phyloP scores from a whole-genome alignment of 306 rosid species.

The Castanospermum australe region DNA sequence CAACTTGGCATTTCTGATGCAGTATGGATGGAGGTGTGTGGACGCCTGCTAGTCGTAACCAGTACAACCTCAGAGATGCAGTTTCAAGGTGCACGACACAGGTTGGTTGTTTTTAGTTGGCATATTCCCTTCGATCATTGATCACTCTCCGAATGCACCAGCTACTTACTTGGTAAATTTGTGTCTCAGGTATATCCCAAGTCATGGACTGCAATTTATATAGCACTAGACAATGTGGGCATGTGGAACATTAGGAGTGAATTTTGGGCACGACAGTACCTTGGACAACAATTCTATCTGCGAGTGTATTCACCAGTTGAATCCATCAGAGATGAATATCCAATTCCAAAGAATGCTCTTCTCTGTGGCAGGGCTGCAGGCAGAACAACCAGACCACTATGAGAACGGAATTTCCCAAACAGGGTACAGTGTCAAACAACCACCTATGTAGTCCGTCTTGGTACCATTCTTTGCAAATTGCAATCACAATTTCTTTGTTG shows the following conservation, averaged over 20 bases:
- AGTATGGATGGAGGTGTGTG: slow-evolving; percentile 92
- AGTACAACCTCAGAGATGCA: slow-evolving; percentile 85
- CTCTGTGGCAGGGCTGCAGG: slow-evolving; percentile 80
- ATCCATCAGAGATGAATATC: slow-evolving; percentile 75
- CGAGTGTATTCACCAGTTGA: slow-evolving; percentile 74
- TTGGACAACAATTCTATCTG: slow-evolving; percentile 89
- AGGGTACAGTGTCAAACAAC: not conserved
- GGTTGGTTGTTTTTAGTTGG: slow-evolving; percentile 37
- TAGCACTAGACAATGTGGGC: slow-evolving; percentile 86
- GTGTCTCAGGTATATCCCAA: slow-evolving; percentile 74
- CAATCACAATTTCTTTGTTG: slow-evolving; percentile 14
- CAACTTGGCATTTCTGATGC: slow-evolving; percentile 20
- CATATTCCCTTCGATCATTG: not conserved
- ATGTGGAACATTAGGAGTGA: slow-evolving; percentile 91
- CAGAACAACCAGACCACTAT: slow-evolving; percentile 37
- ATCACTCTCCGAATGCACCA: not conserved
- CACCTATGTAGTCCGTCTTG: not conserved
- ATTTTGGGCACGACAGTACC: slow-evolving; percentile 89
- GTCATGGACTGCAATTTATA: slow-evolving; percentile 93
- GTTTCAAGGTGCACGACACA: slow-evolving; percentile 82
- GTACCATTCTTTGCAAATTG: slow-evolving; percentile 42
- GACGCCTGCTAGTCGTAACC: slow-evolving; percentile 63
- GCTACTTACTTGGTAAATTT: not conserved
- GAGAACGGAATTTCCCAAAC: not conserved
- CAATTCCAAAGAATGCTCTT: slow-evolving; percentile 86